phyloP scores from a whole-genome alignment of 2,329 filamentous ascomycete genomes.

The Nemania serpens region DNA sequence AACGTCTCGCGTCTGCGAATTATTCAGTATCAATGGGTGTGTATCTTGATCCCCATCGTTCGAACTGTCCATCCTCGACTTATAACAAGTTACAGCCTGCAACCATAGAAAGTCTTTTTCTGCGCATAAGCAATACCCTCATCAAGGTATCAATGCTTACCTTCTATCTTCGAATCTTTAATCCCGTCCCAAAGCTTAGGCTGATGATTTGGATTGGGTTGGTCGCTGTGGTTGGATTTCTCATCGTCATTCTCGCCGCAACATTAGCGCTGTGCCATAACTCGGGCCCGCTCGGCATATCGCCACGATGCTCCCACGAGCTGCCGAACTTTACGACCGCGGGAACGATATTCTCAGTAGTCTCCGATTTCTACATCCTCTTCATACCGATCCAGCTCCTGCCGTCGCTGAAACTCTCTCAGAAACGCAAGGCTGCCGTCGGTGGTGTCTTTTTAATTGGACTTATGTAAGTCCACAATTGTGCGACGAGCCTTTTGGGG shows the following conservation, averaged over 20 bases:
- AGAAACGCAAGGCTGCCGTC: constrained; percentile 19
- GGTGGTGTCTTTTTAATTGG: constrained; percentile 22
- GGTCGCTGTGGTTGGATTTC: constrained; percentile 13
- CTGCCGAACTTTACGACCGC: constrained; percentile 6
- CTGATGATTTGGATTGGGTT: constrained; percentile 21
- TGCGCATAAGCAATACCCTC: constrained; percentile 19
- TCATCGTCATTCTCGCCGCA: constrained; percentile 6
- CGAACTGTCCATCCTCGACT: background rate
- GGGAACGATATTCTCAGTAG: constrained; percentile 16
- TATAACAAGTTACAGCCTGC: background rate
- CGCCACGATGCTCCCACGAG: background rate
- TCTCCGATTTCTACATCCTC: constrained; percentile 25
- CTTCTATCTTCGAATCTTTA: constrained; percentile 27
- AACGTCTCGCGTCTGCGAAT: constrained; percentile 7
- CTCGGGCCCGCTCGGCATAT: background rate
- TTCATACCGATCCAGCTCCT: constrained; percentile 24
- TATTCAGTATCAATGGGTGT: constrained; percentile 2
- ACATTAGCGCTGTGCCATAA: constrained; percentile 15
- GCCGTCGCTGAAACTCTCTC: constrained; percentile 17
- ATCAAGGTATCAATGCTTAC: constrained; percentile 23
- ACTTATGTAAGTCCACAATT: constrained; percentile 13
- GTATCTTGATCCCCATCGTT: background rate
- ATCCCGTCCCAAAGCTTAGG: constrained; percentile 12
- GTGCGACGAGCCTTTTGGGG: background rate
- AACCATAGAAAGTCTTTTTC: constrained; percentile 15